Evolutionary conservation across 768 basidiomycete genomes (phyloP), one percentile per base, ranked within the genome.

Genomic region (Boletus patriciae): DNA sequence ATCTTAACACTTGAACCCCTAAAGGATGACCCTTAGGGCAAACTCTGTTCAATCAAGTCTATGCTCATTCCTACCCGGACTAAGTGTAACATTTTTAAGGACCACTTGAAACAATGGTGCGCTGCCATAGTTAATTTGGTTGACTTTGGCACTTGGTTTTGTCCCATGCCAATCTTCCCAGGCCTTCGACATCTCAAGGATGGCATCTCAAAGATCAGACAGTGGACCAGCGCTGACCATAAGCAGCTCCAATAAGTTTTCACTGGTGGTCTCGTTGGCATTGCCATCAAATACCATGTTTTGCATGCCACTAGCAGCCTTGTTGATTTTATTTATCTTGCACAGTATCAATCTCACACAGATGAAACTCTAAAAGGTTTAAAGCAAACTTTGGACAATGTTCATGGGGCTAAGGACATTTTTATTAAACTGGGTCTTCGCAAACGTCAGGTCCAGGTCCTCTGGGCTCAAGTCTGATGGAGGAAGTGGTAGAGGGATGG

Each of bases 51-150:
- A n/a, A n/a, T n/a, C n/a, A n/a, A n/a, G n/a, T n/a, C n/a, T n/a
- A n/a, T n/a, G n/a, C n/a, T n/a, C n/a, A n/a, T n/a, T n/a, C n/a
- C n/a, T n/a, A n/a, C n/a, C n/a, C n/a, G n/a, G n/a, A 56, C 2
- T 46, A 59, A 41, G 49, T 40, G 0, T n/a, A n/a, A n/a, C n/a
- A 19, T 59, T 1, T 3, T 59, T n/a, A 58, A 55, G 8, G 48
- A 58, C 6, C 37, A 58, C 4, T 7, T 55, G 18, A 58, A 58
- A 23, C 19, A 19, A 46, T 58, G 47, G 43, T 55, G 41, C 3
- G 3, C 9, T 0, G 1, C 2, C 0, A 10, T 59, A 3, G 16
- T 11, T 0, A 12, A n/a, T n/a, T n/a, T n/a, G n/a, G n/a, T n/a
- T n/a, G n/a, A n/a, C n/a, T n/a, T n/a, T n/a, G n/a, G 51, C 38